Evolutionary conservation across 257 asterid species (phyloP), one percentile per base, ranked within the genome.

Genomic region (Leptodermis oblonga): DNA sequence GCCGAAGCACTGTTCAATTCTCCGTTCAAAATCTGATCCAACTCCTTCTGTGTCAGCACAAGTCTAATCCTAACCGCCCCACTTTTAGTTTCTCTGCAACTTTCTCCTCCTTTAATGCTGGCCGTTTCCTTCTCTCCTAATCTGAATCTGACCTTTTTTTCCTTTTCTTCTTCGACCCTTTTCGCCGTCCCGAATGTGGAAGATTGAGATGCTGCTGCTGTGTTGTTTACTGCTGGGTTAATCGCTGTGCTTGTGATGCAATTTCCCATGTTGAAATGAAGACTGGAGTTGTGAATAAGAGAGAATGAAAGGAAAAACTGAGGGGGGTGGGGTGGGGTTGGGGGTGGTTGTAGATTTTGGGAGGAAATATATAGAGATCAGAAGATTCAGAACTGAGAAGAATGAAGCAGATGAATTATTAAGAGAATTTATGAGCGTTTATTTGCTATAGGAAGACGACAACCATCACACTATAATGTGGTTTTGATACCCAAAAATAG

Each of bases 21-120:
- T 2, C 72, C 68, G 28, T 76, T 72, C 78, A 79, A 59, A n/a
- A 79, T 68, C 60, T 69, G 69, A 7, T 20, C 54, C 48, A 79
- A 52, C 41, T 79, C 83, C 5, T 68, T 72, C 34, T 70, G 78
- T 34, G 80, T 79, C 76, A 79, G 39, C 10, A 79, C 76, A 30
- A 79, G 34, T 0, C 71, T 73, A 33, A 79, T 64, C 37, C 83
- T 79, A n/a, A 79, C 69, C n/a, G 37, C 73, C 43, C 70, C 75
- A 23, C 51, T 60, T 54, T 51, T 55, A 23, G 41, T 39, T 43
- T 72, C 33, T 31, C 72, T 63, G 31, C 46, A 22, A 23, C 14
- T 7, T 42, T 28, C 62, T 49, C 64, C n/a, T 53, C 54, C 42
- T 6, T 53, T 42, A n/a, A n/a, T n/a, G n/a, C n/a, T n/a, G 22